Percentiles rank a stretch among this genome's conserved stretches.
Conservation (phyloP, 176 grass and related monocot species). For the Ensete glaucum region DNA sequence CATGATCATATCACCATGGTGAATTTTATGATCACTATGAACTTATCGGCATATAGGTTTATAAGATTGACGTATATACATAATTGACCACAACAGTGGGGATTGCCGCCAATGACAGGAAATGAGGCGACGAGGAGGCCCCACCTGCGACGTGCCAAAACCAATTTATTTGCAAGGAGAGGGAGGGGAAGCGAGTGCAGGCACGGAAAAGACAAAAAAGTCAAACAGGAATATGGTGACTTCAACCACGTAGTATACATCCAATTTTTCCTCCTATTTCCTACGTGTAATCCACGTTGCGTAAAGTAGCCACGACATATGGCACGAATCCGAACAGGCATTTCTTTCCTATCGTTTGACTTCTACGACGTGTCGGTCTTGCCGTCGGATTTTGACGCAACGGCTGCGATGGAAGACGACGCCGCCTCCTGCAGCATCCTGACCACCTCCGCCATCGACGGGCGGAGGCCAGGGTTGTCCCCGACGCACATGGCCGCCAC, state of each 20-base stretch:
- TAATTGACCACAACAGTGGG: too few relatives aligned
- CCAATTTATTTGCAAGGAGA: not conserved
- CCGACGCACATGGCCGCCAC: slow-evolving; percentile 46
- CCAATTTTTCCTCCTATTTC: too few relatives aligned
- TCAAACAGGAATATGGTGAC: too few relatives aligned
- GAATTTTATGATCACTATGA: too few relatives aligned
- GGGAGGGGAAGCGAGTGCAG: not conserved
- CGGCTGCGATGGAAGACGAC: slow-evolving; percentile 34
- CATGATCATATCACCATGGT: too few relatives aligned
- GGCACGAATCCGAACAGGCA: not conserved
- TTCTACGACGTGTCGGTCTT: not conserved
- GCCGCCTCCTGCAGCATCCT: slow-evolving; percentile 32
- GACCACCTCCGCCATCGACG: slow-evolving; percentile 67
- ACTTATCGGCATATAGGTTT: too few relatives aligned
- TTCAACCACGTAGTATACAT: too few relatives aligned
- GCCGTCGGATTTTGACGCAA: slow-evolving; percentile 25
- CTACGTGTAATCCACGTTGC: too few relatives aligned
- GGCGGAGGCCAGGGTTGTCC: slow-evolving; percentile 52
- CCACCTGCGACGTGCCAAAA: not conserved
- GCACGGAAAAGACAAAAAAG: too few relatives aligned
- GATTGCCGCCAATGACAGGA: too few relatives aligned
- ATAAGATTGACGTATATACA: too few relatives aligned
- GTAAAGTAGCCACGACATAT: not conserved
- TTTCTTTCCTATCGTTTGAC: not conserved
- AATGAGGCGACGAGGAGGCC: not conserved